phyloP scores from a whole-genome alignment of 2,329 filamentous ascomycete genomes.

The Pseudogymnoascus sp. region DNA sequence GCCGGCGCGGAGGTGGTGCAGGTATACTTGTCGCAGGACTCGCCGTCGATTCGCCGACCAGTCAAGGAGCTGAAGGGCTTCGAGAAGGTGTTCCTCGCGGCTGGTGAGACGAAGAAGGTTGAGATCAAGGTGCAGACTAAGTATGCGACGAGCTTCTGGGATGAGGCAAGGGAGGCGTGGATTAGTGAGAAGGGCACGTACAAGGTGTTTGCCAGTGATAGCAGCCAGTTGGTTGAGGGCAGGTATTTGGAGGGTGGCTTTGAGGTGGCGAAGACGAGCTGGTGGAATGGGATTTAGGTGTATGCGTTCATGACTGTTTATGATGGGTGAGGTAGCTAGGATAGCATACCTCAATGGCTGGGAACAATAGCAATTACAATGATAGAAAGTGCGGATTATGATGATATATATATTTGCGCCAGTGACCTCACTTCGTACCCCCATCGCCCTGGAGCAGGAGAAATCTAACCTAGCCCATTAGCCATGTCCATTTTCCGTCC shows the following conservation, averaged over 20 bases:
- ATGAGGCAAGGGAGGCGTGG: constrained; percentile 33
- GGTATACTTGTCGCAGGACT: constrained; percentile 24
- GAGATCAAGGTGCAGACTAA: constrained; percentile 27
- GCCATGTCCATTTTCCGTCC: background rate
- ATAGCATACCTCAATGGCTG: background rate
- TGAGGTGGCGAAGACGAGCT: constrained; percentile 9
- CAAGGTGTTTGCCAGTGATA: constrained; percentile 23
- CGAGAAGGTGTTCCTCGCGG: constrained; percentile 32
- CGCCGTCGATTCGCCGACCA: constrained; percentile 28
- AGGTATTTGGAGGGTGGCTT: background rate
- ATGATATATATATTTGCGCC: constrained; percentile 1
- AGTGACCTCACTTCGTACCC: background rate
- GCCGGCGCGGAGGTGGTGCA: constrained; percentile 26
- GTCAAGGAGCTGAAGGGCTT: constrained; percentile 38
- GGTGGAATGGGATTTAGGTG: constrained; percentile 10
- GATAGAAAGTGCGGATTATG: background rate
- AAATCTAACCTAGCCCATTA: background rate
- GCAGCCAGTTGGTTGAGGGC: constrained; percentile 4
- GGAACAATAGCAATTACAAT: background rate
- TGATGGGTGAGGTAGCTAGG: background rate
- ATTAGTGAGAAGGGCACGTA: constrained; percentile 31
- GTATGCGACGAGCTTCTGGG: constrained; percentile 34
- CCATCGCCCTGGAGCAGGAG: background rate
- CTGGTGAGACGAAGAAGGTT: constrained; percentile 28
- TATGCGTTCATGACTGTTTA: background rate